Evolutionary conservation across 768 basidiomycete species (phyloP), one percentile per base, ranked within the genome.

Genomic region (Podaxis mareebaensis): DNA sequence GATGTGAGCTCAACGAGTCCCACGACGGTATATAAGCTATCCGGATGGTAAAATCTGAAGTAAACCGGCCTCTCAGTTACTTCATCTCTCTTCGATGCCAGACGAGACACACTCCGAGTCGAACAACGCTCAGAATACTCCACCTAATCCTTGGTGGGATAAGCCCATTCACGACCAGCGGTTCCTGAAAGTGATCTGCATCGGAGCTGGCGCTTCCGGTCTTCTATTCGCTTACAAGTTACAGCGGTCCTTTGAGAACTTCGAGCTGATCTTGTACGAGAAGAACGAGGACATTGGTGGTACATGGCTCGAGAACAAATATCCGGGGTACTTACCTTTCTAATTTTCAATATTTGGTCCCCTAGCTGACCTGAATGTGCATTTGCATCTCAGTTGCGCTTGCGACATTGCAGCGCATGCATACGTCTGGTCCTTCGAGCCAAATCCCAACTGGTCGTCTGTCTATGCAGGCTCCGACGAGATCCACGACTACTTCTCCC

Each of bases 291-390:
- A 69, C 0, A 40, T 78, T 2, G 67, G 67, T 17, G 76, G 76
- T 28, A 77, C 77, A 33, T 76, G 76, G 76, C 68, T 69, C 28
- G 76, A 76, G 58, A 77, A 77, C 58, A 72, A 67, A 57, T 77
- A 49, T 49, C 48, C 48, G 4, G 48, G 48, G 48, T 49, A 49
- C 48, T 22, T n/a, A n/a, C 8, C 20, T 12, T 49, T 49, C 33
- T 22, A 22, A 22, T 42, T 30, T 22, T 28, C 12, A 51, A 15
- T 8, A 12, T 12, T 52, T 40, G 3, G 12, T n/a, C 3, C 26
- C 8, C 10, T n/a, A 17, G 20, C 48, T 46, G 44, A 46, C 4
- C 76, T 75, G 76, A 69, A 68, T 17, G 75, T 75, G 60, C 77
- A 77, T 66, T 69, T 65, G 60, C 75, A 77, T 65, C 76, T 17